phyloP scores from a whole-genome alignment of 2,329 filamentous ascomycete species.

The Ramularia collo-cygni region DNA sequence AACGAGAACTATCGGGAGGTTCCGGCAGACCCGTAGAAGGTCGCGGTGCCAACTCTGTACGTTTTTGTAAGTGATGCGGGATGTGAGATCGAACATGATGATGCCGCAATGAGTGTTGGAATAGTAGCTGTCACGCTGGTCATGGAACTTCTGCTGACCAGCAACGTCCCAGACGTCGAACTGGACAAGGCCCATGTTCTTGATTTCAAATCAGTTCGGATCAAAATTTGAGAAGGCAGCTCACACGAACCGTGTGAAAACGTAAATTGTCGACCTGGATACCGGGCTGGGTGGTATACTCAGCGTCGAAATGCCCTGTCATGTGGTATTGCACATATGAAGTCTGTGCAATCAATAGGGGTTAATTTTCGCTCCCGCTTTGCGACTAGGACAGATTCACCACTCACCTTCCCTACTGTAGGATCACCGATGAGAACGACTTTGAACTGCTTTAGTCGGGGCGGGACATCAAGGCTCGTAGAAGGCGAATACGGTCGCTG shows the following conservation, averaged over 20 bases:
- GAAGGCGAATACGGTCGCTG: too few species aligned
- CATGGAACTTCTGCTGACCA: slow-evolving; percentile 98
- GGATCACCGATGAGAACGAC: too few species aligned
- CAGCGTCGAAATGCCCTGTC: slow-evolving; percentile 99
- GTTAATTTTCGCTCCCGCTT: too few species aligned
- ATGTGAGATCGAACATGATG: slow-evolving; percentile 99
- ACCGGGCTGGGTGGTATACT: slow-evolving; percentile 99
- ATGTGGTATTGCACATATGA: too few species aligned
- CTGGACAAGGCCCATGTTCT: slow-evolving; percentile 92
- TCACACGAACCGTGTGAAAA: slow-evolving; percentile 83
- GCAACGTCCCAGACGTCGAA: slow-evolving; percentile 99
- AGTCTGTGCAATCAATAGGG: too few species aligned
- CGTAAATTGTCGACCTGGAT: slow-evolving; percentile 98
- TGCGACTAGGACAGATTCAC: too few species aligned
- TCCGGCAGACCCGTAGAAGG: slow-evolving; percentile 97
- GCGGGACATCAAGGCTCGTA: too few species aligned
- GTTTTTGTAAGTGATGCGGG: slow-evolving; percentile 99
- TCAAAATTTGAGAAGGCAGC: too few species aligned
- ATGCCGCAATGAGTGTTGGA: slow-evolving; percentile 99
- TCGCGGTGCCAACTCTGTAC: slow-evolving; percentile 99
- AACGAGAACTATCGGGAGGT: slow-evolving; percentile 94
- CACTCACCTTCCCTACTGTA: too few species aligned
- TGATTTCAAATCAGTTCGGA: slow-evolving; percentile 1
- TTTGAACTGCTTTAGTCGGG: too few species aligned
- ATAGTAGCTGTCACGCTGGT: slow-evolving; percentile 98